Percentiles rank a stretch among this genome's conserved stretches.
phyloP scores from a whole-genome alignment of 495 filamentous ascomycete species.

The Xylaria flabelliformis region DNA sequence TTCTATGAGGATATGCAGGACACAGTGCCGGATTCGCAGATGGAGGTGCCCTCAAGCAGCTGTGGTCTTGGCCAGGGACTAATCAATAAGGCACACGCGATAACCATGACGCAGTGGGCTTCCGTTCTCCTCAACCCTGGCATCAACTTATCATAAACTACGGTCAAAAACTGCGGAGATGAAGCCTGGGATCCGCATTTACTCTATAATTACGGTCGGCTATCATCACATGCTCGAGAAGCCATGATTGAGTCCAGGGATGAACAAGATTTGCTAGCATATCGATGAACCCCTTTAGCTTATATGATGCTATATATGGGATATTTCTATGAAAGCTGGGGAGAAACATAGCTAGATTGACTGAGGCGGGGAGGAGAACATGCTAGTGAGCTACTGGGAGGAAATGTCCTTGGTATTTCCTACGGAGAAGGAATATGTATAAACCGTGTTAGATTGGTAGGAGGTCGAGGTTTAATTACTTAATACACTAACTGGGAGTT shows the following conservation, averaged over 20 bases:
- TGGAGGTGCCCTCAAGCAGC: not conserved
- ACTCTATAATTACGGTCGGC: not conserved
- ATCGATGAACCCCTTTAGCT: not conserved
- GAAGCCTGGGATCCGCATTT: not conserved
- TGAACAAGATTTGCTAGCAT: not conserved
- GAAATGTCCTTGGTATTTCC: not conserved
- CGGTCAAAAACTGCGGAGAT: not conserved
- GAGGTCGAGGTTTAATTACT: not conserved
- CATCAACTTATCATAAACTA: not conserved
- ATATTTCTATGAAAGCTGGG: not conserved
- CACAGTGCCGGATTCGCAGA: not conserved
- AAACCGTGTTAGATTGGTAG: not conserved
- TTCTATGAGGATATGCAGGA: conserved; percentile 14
- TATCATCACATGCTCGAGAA: not conserved
- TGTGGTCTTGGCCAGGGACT: not conserved
- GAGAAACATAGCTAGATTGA: not conserved
- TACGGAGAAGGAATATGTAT: not conserved
- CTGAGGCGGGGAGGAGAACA: not conserved
- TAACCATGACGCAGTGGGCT: not conserved
- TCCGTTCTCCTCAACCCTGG: not conserved
- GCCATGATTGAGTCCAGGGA: not conserved
- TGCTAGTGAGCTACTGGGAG: not conserved
- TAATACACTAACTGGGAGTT: not conserved
- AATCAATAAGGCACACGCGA: not conserved
- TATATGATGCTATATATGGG: not conserved